phyloP scores from a whole-genome alignment of 1,139 yeast genomes.

The Candida tetrigidarum region DNA sequence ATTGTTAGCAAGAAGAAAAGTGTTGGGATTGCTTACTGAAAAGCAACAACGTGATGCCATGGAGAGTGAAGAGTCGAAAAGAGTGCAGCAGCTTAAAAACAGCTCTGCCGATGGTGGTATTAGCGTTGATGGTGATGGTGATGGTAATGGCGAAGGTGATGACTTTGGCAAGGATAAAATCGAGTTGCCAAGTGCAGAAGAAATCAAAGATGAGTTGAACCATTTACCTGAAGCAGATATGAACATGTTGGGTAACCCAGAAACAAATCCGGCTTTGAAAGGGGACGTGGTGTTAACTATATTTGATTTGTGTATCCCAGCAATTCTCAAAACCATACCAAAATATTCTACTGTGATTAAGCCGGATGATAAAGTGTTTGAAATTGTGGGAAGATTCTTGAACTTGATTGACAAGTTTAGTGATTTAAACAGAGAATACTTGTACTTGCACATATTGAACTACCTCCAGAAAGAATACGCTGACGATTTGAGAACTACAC shows the following conservation, averaged over 20 bases:
- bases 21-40: constrained; percentile 77
- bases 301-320: constrained; percentile 71
- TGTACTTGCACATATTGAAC: constrained; percentile 65
- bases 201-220: constrained; percentile 64
- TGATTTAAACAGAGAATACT: constrained; percentile 69
- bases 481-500: constrained; percentile 42
- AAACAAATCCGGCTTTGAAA: constrained; percentile 85
- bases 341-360: constrained; percentile 29
- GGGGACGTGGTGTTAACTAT: constrained; percentile 89
- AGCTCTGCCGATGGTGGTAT: too few species aligned
- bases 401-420: constrained; percentile 65
- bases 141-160: constrained; percentile 28
- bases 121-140: too few species aligned
- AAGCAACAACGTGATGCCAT: constrained; percentile 63
- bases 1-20: constrained; percentile 79
- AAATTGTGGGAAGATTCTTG: constrained; percentile 52
- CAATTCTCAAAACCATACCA: constrained; percentile 42
- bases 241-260: constrained; percentile 83
- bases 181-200: constrained; percentile 56
- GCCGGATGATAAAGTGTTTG: constrained; percentile 41
- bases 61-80: constrained; percentile 42
- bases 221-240: constrained; percentile 87
- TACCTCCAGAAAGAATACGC: constrained; percentile 47
- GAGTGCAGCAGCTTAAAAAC: constrained; percentile 28
- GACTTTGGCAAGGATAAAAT: constrained; percentile 44